These are phyloP conservation scores for Leccinum boreale DNA, from an alignment of 768 basidiomycete genomes.

Conservation along the genomic window DNA sequence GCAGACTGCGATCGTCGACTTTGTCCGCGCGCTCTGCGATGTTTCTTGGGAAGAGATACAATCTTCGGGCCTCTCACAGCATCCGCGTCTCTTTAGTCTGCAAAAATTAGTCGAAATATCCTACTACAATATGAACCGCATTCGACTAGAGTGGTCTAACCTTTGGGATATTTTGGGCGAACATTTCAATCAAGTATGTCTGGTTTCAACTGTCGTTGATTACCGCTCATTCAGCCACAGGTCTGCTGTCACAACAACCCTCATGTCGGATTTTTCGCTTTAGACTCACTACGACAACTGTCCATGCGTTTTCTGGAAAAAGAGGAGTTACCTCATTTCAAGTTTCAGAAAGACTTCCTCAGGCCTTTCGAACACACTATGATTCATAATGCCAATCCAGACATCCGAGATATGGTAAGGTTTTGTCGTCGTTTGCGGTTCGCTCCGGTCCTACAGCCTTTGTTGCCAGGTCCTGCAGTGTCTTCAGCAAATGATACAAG, in stretches of 20 bases:
- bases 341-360: constrained; percentile 98
- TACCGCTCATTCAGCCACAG: constrained; percentile 38
- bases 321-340: constrained; percentile 96
- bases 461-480: constrained; percentile 83
- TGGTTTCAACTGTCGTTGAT: not conserved
- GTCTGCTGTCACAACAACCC: constrained; percentile 98
- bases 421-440: not conserved
- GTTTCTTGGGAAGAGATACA: constrained; percentile 99
- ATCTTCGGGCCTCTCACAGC: constrained; percentile 90
- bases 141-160: constrained; percentile 97
- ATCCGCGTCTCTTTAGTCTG: constrained; percentile 92
- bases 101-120: constrained; percentile 99
- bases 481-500: constrained; percentile 98
- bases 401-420: constrained; percentile 90
- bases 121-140: constrained; percentile 99
- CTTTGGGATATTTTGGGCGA: constrained; percentile 98
- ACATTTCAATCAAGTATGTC: constrained; percentile 90
- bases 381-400: constrained; percentile 93
- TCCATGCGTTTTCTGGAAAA: constrained; percentile 99
- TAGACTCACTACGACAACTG: constrained; percentile 93
- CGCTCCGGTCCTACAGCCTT: not conserved
- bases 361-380: constrained; percentile 98
- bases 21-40: constrained; percentile 92
- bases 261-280: constrained; percentile 93
- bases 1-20: constrained; percentile 95